Evolutionary conservation across 2,329 filamentous ascomycete species (phyloP).

Genomic region (Arthrinium phaeospermum): DNA sequence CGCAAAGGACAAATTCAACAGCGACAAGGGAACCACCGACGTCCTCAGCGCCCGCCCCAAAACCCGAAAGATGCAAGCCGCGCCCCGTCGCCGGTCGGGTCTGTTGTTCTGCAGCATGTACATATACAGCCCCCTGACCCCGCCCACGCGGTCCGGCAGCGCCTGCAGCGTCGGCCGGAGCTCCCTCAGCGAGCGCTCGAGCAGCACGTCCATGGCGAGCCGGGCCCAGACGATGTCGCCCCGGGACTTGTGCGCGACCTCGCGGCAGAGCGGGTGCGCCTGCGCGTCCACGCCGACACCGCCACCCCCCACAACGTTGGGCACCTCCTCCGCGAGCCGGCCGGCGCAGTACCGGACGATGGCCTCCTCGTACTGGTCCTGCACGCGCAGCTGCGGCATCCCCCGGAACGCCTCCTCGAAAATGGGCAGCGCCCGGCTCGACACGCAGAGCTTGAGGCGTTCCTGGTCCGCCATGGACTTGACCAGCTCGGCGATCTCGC

Average conservation of each 20-base stretch:
- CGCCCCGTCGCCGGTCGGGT: slow-evolving; percentile 33
- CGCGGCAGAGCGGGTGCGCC: slow-evolving; percentile 13
- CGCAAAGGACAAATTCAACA: neutral
- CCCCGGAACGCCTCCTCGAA: slow-evolving; percentile 10
- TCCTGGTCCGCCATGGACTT: neutral
- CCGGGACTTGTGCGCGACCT: slow-evolving; percentile 19
- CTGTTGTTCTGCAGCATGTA: slow-evolving; percentile 39
- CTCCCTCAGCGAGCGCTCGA: slow-evolving; percentile 31
- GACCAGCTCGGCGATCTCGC: slow-evolving; percentile 34
- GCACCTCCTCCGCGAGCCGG: slow-evolving; percentile 14
- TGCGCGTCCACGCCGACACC: no score
- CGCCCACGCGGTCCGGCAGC: slow-evolving; percentile 36
- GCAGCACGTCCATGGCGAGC: slow-evolving; percentile 21
- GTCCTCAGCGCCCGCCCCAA: slow-evolving; percentile 33
- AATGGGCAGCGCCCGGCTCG: slow-evolving; percentile 18
- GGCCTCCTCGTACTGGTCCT: neutral
- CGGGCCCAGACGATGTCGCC: slow-evolving; percentile 23
- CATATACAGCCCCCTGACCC: slow-evolving; percentile 40
- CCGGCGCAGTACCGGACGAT: slow-evolving; percentile 20
- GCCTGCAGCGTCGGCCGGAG: slow-evolving; percentile 32
- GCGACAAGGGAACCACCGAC: neutral
- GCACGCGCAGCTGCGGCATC: neutral
- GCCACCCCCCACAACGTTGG: neutral
- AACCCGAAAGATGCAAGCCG: slow-evolving; percentile 38
- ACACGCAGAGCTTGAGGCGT: slow-evolving; percentile 5